phyloP scores from a whole-genome alignment of 768 basidiomycete genomes.

The Gloeopeniophorella convolvens region DNA sequence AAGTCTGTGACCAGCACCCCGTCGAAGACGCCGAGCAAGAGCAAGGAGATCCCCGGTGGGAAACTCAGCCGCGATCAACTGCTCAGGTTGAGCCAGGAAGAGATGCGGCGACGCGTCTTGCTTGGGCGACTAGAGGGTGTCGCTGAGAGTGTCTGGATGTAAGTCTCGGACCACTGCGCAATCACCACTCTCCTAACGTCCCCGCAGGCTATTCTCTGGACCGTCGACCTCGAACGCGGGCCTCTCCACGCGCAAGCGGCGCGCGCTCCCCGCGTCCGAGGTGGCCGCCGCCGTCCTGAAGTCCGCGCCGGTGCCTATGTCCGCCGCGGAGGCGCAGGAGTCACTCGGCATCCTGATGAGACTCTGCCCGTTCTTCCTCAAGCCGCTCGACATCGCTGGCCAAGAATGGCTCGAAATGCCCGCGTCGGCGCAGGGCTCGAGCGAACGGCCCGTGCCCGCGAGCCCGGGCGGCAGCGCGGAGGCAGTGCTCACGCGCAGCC shows the following conservation, averaged over 20 bases:
- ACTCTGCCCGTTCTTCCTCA: slow-evolving; percentile 78
- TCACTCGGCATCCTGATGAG: slow-evolving; percentile 59
- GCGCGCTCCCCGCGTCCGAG: slow-evolving; percentile 59
- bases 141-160: slow-evolving; percentile 91
- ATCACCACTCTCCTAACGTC: not conserved
- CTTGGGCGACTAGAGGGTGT: slow-evolving; percentile 72
- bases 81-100: slow-evolving; percentile 68
- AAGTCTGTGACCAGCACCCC: slow-evolving; percentile 64
- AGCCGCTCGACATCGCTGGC: slow-evolving; percentile 51
- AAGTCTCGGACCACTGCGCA: not conserved
- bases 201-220: slow-evolving; percentile 63
- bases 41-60: slow-evolving; percentile 33
- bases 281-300: slow-evolving; percentile 66
- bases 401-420: slow-evolving; percentile 58
- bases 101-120: slow-evolving; percentile 66
- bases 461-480: slow-evolving; percentile 59
- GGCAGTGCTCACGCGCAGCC: slow-evolving; percentile 62
- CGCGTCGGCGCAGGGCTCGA: slow-evolving; percentile 27
- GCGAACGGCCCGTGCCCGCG: slow-evolving; percentile 30
- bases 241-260: slow-evolving; percentile 59
- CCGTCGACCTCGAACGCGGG: slow-evolving; percentile 46
- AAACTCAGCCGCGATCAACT: slow-evolving; percentile 61
- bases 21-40: slow-evolving; percentile 41
- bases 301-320: slow-evolving; percentile 77
- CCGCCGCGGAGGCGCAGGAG: slow-evolving; percentile 69